Evolutionary conservation across 148 eudicot species (phyloP).

Genomic region (Amaranthus cruentus): DNA sequence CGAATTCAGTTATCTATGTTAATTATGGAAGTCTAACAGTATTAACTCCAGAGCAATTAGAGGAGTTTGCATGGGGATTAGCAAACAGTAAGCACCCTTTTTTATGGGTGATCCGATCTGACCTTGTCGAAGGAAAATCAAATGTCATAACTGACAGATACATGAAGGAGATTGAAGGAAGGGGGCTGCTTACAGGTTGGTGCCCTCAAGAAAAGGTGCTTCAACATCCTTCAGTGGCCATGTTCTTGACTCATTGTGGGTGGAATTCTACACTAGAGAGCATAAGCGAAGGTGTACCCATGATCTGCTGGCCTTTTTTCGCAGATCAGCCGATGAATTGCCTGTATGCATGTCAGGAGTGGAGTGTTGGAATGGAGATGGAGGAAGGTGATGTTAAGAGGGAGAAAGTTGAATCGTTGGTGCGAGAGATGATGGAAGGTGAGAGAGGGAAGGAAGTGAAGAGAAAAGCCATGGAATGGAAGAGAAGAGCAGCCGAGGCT

Average conservation of each 20-base stretch:
- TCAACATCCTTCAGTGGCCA: slow-evolving; percentile 25
- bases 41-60: slow-evolving; percentile 16
- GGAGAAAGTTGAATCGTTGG: slow-evolving; percentile 32
- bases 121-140: slow-evolving; percentile 2
- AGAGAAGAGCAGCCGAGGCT: slow-evolving; percentile 33
- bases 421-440: slow-evolving; percentile 41
- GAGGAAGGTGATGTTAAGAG: slow-evolving; percentile 29
- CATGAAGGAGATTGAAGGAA: slow-evolving; percentile 18
- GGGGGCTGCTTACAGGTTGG: slow-evolving; percentile 26
- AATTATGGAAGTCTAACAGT: slow-evolving; percentile 24
- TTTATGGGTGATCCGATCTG: slow-evolving; percentile 26
- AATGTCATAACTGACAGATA: slow-evolving; percentile 7
- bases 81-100: slow-evolving; percentile 30
- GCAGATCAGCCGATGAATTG: slow-evolving; percentile 45
- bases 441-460: slow-evolving; percentile 33
- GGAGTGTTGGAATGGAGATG: slow-evolving; percentile 53
- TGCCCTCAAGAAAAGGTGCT: slow-evolving; percentile 32
- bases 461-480: slow-evolving; percentile 31
- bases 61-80: slow-evolving; percentile 37
- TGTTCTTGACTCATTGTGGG: slow-evolving; percentile 39
- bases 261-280: slow-evolving; percentile 46
- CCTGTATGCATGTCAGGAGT: slow-evolving; percentile 22
- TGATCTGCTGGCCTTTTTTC: slow-evolving; percentile 48
- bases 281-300: slow-evolving; percentile 36
- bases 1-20: slow-evolving; percentile 32